Base-by-base conservation (phyloP, 306 rosid genomes). In the Acacia confusa region DNA sequence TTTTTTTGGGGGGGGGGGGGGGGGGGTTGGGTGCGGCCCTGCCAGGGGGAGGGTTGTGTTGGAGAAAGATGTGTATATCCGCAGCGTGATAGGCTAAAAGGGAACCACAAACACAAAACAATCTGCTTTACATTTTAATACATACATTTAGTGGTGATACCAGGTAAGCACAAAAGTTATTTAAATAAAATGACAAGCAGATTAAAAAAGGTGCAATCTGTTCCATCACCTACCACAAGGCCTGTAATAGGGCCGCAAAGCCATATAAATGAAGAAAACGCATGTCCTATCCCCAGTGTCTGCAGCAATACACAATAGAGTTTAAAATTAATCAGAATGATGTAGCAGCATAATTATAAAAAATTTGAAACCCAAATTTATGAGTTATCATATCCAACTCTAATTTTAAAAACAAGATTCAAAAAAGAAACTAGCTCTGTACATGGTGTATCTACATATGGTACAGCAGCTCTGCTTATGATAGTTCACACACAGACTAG, bases 241-340 rank as follows among this genome's bases (percentile, higher is more conserved):
- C 99, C 99, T 66, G 99, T 95, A 78, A 95, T 93, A 69, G 99
- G 99, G 87, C 99, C 99, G 82, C 99, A 95, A 38, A 95, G 98
- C 99, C 99, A 95, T 83, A 93, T 95, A 84, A 95, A 95, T 36
- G 99, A 95, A 85, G 99, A 93, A 86, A 93, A 95, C 9, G 99
- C 99, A 84, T 95, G 99, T 80, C 90, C 97, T 52, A 95, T 92
- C 76, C 98, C 98, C 76, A 95, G 94, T 4, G 99, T 95, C 99
- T 95, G 98, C 89, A 89, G 44, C 86, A 86, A 78, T 84, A 48
- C 69, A 61, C 64, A 25, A 84, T 32, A 80, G 27, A 76, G 48
- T 55, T 48, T 48, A 45, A 11, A 75, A 52, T 80, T 82, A 84
- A 78, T 70, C 30, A 52, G 63, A 74, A 83, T 79, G 55, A 63